Evolutionary conservation across 441 rosid genomes (phyloP), one percentile per base, ranked within the genome.

Genomic region (Hypseocharis bilobata): DNA sequence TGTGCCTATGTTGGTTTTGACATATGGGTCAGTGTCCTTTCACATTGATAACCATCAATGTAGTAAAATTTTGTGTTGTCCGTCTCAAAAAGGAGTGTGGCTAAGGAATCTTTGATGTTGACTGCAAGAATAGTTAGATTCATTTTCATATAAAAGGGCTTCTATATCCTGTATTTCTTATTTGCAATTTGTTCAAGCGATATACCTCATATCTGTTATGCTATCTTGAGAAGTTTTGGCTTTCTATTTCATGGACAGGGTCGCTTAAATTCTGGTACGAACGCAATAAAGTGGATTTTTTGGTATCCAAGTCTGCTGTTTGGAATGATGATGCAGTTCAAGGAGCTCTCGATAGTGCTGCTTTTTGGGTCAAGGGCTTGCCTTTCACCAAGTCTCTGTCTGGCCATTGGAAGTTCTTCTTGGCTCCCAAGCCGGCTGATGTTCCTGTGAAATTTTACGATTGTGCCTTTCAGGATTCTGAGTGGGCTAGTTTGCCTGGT

Each of bases 321-420:
- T 93, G 99, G 99, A 80, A 87, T 36, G 99, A 93, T 68, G 90
- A 84, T 76, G 88, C 99, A 56, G 84, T 91, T 44, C 82, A 75
- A 68, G 83, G 60, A 60, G 90, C 96, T 69, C 94, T 93, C 61
- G 89, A 82, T 22, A 80, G 78, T 64, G 92, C 97, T 67, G 83
- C 89, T 1, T 87, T 74, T 67, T 89, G 96, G 99, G 91, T 82
- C 23, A 80, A 88, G 52, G 92, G 80, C 52, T 81, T 88, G 82
- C 93, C 97, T 64, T 93, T 82, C 70, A 93, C 83, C 7, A 83
- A 74, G 79, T 88, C 99, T 73, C 70, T 93, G 68, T 86, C 97
- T 70, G 96, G 99, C 58, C 71, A 78, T 58, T 91, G 99, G 99
- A 93, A 85, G 30, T 93, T 93, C 73, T 82, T 81, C 72, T 77